Conservation (phyloP, 495 filamentous ascomycete species). For the Penicillium verhagenii region DNA sequence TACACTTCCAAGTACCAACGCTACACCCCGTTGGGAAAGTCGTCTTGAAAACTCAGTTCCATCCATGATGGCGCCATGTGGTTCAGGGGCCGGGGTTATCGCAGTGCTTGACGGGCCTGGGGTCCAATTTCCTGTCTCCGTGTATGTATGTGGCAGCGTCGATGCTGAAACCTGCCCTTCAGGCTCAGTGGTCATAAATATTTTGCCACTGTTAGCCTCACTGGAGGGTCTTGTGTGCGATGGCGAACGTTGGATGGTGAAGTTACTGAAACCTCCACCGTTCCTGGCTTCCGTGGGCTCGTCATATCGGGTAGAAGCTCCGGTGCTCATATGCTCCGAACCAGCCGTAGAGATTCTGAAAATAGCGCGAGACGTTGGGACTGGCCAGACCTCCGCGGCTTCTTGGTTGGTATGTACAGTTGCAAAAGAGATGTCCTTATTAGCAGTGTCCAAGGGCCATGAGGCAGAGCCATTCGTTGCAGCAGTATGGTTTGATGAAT, state of each 20-base stretch:
- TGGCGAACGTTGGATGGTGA: neutral
- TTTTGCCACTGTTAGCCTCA: neutral
- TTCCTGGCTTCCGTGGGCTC: neutral
- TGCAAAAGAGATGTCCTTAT: neutral
- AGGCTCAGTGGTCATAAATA: neutral
- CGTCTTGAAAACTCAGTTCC: neutral
- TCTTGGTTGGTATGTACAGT: neutral
- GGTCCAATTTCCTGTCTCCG: neutral
- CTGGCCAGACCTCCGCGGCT: neutral
- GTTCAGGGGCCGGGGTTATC: neutral
- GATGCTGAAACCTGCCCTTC: too few species aligned
- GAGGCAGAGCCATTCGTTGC: neutral
- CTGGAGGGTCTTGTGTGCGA: neutral
- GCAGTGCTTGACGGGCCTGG: neutral
- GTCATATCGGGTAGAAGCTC: neutral
- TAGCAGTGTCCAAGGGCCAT: neutral
- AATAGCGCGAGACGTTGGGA: neutral
- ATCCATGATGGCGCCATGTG: neutral
- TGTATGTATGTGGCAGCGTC: neutral
- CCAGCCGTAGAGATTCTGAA: neutral
- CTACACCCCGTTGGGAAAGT: neutral
- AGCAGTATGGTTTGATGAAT: neutral
- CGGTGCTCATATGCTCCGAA: neutral
- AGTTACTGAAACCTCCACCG: neutral
- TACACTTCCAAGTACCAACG: neutral